phyloP scores from a whole-genome alignment of 495 filamentous ascomycete genomes.

The Astrocystis sublimbata region DNA sequence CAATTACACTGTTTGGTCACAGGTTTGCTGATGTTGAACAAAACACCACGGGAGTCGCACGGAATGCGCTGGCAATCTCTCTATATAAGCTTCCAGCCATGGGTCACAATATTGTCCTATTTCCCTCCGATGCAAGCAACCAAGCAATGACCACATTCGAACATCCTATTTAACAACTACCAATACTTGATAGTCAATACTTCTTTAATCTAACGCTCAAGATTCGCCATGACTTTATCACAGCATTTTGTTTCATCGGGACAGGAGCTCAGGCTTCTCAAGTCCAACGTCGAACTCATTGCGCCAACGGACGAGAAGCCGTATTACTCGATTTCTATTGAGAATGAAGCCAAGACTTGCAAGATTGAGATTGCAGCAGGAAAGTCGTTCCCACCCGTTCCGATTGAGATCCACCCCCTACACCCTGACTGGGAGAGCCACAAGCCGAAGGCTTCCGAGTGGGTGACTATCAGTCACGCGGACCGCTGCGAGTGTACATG shows the following conservation, averaged over 20 bases:
- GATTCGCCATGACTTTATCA: too few species aligned
- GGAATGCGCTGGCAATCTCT: too few species aligned
- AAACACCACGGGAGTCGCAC: background rate
- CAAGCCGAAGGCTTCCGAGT: background rate
- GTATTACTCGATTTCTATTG: background rate
- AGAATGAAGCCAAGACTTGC: background rate
- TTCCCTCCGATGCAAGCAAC: too few species aligned
- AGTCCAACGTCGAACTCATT: background rate
- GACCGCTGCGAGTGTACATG: background rate
- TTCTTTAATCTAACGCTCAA: too few species aligned
- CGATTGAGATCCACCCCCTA: background rate
- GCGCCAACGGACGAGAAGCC: background rate
- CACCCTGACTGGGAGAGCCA: background rate
- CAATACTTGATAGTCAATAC: too few species aligned
- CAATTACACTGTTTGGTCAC: background rate
- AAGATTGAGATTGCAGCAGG: background rate
- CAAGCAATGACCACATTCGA: too few species aligned
- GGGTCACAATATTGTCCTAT: too few species aligned
- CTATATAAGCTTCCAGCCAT: too few species aligned
- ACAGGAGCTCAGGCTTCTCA: background rate
- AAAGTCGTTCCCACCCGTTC: background rate
- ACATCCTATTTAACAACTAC: too few species aligned
- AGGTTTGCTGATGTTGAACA: background rate
- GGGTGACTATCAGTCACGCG: background rate
- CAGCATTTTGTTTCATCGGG: background rate